Conservation (phyloP, 208 protist genomes). For the Crithidia sp. region DNA sequence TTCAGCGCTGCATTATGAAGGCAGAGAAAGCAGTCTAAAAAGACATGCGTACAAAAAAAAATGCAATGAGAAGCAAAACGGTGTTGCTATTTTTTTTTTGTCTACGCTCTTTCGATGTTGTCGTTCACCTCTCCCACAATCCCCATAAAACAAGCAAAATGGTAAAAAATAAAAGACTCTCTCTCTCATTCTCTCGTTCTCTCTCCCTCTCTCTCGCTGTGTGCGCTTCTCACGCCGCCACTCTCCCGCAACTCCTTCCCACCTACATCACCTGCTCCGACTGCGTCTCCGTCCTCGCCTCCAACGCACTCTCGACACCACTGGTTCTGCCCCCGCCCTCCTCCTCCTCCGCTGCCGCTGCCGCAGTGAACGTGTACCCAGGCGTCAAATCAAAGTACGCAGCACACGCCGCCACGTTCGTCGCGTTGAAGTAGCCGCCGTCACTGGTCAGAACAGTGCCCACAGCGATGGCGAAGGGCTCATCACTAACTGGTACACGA, state of each 20-base stretch:
- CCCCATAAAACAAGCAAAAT: too few species aligned
- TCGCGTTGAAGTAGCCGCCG: constrained; percentile 55
- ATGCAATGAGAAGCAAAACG: not conserved
- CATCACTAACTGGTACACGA: constrained; percentile 12
- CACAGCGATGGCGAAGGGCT: constrained; percentile 33
- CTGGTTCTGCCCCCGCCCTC: not conserved
- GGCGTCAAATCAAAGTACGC: constrained; percentile 27
- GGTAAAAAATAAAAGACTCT: too few species aligned
- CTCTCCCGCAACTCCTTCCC: too few species aligned
- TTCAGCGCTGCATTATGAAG: too few species aligned
- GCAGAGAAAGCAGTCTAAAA: too few species aligned
- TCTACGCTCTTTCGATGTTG: too few species aligned
- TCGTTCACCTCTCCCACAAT: too few species aligned
- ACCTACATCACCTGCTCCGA: not conserved
- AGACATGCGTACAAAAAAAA: not conserved
- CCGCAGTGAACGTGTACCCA: constrained; percentile 7
- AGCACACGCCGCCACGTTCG: constrained; percentile 43
- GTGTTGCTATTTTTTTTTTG: not conserved
- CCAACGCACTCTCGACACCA: not conserved
- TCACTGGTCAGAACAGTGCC: constrained; percentile 41
- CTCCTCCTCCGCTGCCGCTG: not conserved
- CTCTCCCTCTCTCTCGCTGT: too few species aligned
- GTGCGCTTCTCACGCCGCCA: too few species aligned
- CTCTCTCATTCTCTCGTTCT: too few species aligned
- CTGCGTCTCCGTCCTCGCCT: too few species aligned